Percentiles rank a stretch among this genome's conserved stretches.
phyloP scores from a whole-genome alignment of 164 flowering plant genomes.

The Umbilicus rupestris region DNA sequence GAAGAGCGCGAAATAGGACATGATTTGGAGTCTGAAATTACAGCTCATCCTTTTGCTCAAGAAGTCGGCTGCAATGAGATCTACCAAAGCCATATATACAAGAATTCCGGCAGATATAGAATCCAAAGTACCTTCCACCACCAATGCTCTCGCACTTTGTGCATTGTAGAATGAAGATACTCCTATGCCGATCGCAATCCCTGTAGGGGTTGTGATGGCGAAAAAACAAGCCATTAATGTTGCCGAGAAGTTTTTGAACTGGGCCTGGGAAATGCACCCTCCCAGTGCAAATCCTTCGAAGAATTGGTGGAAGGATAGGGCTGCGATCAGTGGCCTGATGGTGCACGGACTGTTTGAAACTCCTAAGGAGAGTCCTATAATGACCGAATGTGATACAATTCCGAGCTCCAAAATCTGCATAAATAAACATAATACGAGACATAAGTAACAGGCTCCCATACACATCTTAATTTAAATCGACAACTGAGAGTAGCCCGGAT shows the following conservation, averaged over 20 bases:
- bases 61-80: conserved; percentile 89
- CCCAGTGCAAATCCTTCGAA: conserved; percentile 96
- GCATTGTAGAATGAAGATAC: conserved; percentile 64
- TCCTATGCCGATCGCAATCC: conserved; percentile 52
- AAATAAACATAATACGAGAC: background rate
- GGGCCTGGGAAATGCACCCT: conserved; percentile 92
- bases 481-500: too few species aligned
- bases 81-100: conserved; percentile 89
- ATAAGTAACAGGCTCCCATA: background rate
- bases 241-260: conserved; percentile 34
- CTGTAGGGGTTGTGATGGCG: conserved; percentile 74
- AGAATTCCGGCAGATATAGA: conserved; percentile 81
- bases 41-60: conserved; percentile 87
- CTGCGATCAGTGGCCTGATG: conserved; percentile 72
- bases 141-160: conserved; percentile 55
- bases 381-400: conserved; percentile 83
- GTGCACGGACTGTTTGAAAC: conserved; percentile 91
- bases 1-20: conserved; percentile 63
- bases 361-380: conserved; percentile 86
- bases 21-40: conserved; percentile 59
- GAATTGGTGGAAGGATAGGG: conserved; percentile 89
- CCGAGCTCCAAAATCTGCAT: conserved; percentile 82
- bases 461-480: too few species aligned
- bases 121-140: conserved; percentile 66
- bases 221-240: conserved; percentile 81